Base-by-base conservation (phyloP, 345 rosid genomes). In the Draba incana region DNA sequence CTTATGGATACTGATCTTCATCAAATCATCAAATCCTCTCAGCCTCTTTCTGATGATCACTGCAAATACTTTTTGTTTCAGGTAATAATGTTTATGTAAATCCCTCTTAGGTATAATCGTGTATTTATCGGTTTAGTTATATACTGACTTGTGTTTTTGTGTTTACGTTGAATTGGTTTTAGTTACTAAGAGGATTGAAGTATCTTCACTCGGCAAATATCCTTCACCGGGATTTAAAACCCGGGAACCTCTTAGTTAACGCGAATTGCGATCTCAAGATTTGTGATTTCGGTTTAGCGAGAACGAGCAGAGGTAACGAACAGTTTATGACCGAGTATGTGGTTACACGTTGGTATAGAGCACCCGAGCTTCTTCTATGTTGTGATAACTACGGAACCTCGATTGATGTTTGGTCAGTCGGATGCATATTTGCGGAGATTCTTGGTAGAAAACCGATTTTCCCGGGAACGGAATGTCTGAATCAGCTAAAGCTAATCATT, bases 341-440 rank as follows among this genome's bases (percentile, higher is more conserved):
- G 25, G 98, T 88, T 31, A 92, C 97, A 6, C 92, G 96, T 27
- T 92, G 96, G 97, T 92, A 92, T 75, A 84, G 96, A 46, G 98
- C 96, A 46, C 96, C 98, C 0, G 97, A 90, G 72, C 94, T 92
- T 31, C 97, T 92, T 42, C 90, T 92, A 16, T 83, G 90, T 62
- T 88, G 89, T 49, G 95, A 90, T 75, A 84, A 84, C 78, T 88
- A 90, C 33, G 93, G 96, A 24, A 85, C 96, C 28, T 90, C 89
- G 5, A 85, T 92, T 46, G 97, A 92, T 38, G 78, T 90, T 24
- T 92, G 97, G 98, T 92, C 97, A 0, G 97, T 88, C 5, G 97
- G 98, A 57, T 88, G 98, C 82, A 90, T 92, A 71, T 88, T 92
- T 33, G 98, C 96, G 0, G 93, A 92, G 83, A 84, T 92, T 70